Evolutionary conservation across 495 filamentous ascomycete genomes (phyloP), one percentile per base, ranked within the genome.

Genomic region (Xylaria telfairii): DNA sequence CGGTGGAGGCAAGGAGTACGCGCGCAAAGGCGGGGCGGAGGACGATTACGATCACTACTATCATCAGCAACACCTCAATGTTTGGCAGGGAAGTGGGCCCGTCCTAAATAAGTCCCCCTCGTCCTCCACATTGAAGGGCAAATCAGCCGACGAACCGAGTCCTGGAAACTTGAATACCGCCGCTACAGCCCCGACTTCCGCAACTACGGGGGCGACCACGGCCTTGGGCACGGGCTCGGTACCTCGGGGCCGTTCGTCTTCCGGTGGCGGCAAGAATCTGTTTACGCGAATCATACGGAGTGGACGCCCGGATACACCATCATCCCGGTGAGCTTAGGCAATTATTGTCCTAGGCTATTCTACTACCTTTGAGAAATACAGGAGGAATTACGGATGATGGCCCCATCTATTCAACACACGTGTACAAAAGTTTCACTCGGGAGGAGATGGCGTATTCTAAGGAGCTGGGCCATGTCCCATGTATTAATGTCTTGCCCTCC

Each of bases 241-340:
- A 12, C 17, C 32, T 19, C 24, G 53, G 19, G 39, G 28, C 46
- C 64, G 65, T 21, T 32, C 53, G 7, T n/a, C 65, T 44, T 68
- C 65, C 30, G 34, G 24, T 8, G 62, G 62, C 1, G 42, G 62
- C 8, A 65, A 65, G 62, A 66, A 12, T 54, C 46, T 68, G 4
- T 59, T 68, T 37, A 60, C 37, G n/a, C 65, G 65, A 6, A 68
- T 68, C 6, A 68, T 68, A 21, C 65, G 65, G 24, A 68, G 65
- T 26, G 65, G 65, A 13, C 6, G 19, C 26, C 65, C 65, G 37
- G 65, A 68, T 68, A 10, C 64, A 19, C 65, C 65, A 10, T 51
- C 51, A 3, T 60, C 53, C 4, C 65, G 65, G 3, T 60, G 42
- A 60, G 26, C 51, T 51, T 32, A 0, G 42, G 13, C 15, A 1